A percentile compares a stretch with the other conserved stretches of the same genome.
These are phyloP conservation scores for Bruguiera sexangula DNA, from an alignment of 345 rosid genomes.

Conservation along the genomic window DNA sequence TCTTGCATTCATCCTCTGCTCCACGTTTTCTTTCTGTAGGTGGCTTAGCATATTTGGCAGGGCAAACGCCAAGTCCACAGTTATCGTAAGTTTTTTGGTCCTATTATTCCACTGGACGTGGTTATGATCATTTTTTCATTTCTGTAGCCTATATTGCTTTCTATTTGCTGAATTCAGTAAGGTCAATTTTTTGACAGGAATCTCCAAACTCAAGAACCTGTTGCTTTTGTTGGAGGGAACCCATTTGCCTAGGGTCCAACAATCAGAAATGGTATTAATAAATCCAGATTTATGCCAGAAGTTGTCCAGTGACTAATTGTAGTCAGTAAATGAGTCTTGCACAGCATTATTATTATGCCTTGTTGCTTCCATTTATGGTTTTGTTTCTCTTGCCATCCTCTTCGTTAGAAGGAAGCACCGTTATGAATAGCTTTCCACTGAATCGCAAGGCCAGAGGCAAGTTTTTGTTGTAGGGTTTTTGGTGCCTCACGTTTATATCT, in stretches of 20 bases:
- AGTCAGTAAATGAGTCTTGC: neutral
- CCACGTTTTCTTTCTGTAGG: slow-evolving; percentile 44
- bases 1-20: neutral
- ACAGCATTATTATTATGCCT: neutral
- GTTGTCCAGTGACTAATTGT: slow-evolving; percentile 1
- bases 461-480: neutral
- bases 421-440: slow-evolving; percentile 10
- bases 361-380: neutral
- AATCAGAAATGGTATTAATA: neutral
- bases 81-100: slow-evolving; percentile 56
- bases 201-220: slow-evolving; percentile 61
- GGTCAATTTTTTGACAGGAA: slow-evolving; percentile 38
- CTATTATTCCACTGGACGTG: neutral
- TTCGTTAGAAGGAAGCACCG: slow-evolving; percentile 12
- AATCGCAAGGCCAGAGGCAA: neutral
- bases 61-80: slow-evolving; percentile 56
- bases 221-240: slow-evolving; percentile 80
- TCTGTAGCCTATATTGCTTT: neutral
- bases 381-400: neutral
- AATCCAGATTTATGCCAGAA: slow-evolving; percentile 6
- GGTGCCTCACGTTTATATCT: slow-evolving; percentile 1
- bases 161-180: neutral
- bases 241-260: slow-evolving; percentile 61
- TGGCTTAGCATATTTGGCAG: slow-evolving; percentile 61
- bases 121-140: neutral